These are phyloP conservation scores for Tricladium varicosporioides DNA, from an alignment of 2,329 filamentous ascomycete genomes.

Conservation along the genomic window DNA sequence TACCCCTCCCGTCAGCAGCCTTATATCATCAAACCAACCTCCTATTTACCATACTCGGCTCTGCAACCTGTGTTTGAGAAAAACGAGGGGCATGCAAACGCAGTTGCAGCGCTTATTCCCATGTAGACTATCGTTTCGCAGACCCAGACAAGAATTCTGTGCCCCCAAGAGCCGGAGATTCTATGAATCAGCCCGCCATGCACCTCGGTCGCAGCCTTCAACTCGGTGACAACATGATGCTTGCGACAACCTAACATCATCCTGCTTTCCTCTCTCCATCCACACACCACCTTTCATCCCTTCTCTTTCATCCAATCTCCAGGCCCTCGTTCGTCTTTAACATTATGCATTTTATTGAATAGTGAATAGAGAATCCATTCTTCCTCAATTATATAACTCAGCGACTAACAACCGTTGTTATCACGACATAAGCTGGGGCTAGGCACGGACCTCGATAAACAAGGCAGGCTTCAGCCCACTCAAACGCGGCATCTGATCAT, in stretches of 20 bases:
- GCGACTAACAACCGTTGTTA: neutral
- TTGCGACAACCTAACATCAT: neutral
- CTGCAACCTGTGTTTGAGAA: neutral
- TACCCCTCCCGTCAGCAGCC: neutral
- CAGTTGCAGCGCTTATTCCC: neutral
- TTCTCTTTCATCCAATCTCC: constrained; percentile 1
- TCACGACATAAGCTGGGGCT: constrained; percentile 1
- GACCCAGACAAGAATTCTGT: neutral
- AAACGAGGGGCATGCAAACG: neutral
- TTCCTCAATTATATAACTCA: neutral
- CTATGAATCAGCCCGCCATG: neutral
- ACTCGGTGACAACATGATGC: neutral
- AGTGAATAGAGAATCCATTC: neutral
- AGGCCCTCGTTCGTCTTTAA: constrained; percentile 6
- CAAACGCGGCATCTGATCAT: neutral
- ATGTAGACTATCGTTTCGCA: neutral
- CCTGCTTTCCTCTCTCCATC: neutral
- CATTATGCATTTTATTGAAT: neutral
- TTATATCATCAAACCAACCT: neutral
- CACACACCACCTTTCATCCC: neutral
- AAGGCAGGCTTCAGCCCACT: neutral
- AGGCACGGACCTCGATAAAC: constrained; percentile 15
- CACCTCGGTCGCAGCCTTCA: too few species aligned
- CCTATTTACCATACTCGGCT: neutral
- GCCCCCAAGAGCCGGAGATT: neutral